Conservation (phyloP, 2,329 filamentous ascomycete genomes). For the Lomentospora prolificans region DNA sequence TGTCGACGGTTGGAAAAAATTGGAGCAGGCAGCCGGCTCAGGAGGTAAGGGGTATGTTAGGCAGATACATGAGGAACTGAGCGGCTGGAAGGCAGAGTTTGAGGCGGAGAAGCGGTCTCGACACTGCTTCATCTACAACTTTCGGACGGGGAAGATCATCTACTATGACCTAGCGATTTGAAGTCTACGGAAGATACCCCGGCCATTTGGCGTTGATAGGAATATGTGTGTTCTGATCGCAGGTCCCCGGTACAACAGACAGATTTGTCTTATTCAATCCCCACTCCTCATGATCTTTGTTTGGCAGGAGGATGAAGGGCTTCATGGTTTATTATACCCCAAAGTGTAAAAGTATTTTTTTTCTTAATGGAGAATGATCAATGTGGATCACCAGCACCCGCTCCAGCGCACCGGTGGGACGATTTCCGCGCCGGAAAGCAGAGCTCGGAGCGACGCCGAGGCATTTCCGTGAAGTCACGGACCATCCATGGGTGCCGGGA, state of each 20-base stretch:
- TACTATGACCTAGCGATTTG: constrained; percentile 62
- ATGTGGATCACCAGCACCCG: no score
- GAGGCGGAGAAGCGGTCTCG: constrained; percentile 43
- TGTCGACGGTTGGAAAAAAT: constrained; percentile 70
- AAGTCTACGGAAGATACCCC: not conserved
- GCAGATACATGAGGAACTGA: constrained; percentile 71
- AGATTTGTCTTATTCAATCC: not conserved
- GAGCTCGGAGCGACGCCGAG: no score
- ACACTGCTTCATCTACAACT: constrained; percentile 87
- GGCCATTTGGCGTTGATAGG: not conserved
- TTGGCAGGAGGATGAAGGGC: no score
- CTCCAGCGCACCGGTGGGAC: no score
- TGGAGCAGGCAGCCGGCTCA: constrained; percentile 68
- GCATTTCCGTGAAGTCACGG: no score
- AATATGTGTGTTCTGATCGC: not conserved
- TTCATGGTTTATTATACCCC: no score
- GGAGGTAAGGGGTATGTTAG: constrained; percentile 73
- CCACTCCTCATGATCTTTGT: no score
- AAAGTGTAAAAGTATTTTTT: no score
- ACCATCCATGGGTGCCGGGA: no score
- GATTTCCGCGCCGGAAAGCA: no score
- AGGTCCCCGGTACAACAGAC: not conserved
- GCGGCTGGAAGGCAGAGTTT: constrained; percentile 50
- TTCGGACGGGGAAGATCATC: constrained; percentile 71
- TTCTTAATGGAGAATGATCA: no score